Evolutionary conservation across 805 yeast genomes (phyloP).

Genomic region (Wickerhamiella allomyrinae): DNA sequence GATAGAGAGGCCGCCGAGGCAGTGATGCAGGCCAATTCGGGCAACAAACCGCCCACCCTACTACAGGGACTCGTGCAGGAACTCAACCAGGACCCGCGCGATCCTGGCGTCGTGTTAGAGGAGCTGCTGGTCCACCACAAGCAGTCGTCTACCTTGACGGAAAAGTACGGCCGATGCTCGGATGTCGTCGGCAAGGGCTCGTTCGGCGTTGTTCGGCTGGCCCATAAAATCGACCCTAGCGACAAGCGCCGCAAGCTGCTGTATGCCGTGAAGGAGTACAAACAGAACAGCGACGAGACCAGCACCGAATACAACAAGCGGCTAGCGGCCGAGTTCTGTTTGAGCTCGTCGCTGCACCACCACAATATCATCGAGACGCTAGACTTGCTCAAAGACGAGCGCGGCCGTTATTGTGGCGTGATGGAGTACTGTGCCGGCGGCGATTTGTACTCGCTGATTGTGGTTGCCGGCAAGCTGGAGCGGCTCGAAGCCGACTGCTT

Average conservation of each 20-base stretch:
- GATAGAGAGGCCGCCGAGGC: conserved; percentile 16
- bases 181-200: conserved; percentile 88
- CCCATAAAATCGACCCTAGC: conserved; percentile 42
- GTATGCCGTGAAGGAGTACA: conserved; percentile 66
- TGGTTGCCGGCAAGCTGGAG: conserved; percentile 39
- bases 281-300: conserved; percentile 43
- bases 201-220: conserved; percentile 78
- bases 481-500: conserved; percentile 71
- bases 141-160: conserved; percentile 44
- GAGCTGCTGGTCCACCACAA: conserved; percentile 7
- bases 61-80: conserved; percentile 11
- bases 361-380: conserved; percentile 60
- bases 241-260: conserved; percentile 27
- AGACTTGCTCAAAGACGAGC: conserved; percentile 60
- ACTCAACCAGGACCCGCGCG: conserved; percentile 7
- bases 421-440: conserved; percentile 93
- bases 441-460: conserved; percentile 49
- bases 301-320: conserved; percentile 47
- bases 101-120: conserved; percentile 13
- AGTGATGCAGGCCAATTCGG: conserved; percentile 7
- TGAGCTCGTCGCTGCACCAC: conserved; percentile 60
- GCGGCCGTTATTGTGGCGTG: conserved; percentile 63
- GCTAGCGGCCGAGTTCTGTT: conserved; percentile 78
- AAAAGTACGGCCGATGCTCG: conserved; percentile 82
- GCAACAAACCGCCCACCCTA: conserved; percentile 15